Evolutionary conservation across 495 filamentous ascomycete species (phyloP).

Genomic region (Lasiosphaeria hispida): DNA sequence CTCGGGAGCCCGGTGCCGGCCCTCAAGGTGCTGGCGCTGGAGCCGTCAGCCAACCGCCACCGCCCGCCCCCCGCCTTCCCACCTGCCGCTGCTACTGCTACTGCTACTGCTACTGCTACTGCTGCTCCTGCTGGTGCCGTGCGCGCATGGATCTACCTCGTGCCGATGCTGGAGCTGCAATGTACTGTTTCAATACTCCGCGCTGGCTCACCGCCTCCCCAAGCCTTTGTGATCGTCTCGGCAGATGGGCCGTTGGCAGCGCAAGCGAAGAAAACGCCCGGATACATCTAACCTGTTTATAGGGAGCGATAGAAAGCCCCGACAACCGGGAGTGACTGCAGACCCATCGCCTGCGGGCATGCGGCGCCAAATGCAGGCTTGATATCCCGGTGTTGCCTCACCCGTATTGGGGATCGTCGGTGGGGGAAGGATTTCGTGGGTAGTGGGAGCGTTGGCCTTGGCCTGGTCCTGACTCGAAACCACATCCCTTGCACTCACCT

Average conservation of each 20-base stretch:
- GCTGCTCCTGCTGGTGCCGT: not conserved
- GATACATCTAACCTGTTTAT: not conserved
- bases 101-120: not conserved
- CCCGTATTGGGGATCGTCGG: not conserved
- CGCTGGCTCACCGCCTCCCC: not conserved
- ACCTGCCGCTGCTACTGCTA: not conserved
- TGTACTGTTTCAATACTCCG: not conserved
- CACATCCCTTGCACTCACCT: not conserved
- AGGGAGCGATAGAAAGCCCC: not conserved
- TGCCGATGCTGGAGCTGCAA: slow-evolving; percentile 3
- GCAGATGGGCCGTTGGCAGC: not conserved
- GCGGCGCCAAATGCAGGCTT: slow-evolving; percentile 6
- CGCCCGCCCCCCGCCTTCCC: not conserved
- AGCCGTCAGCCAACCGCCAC: not conserved
- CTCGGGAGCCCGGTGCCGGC: slow-evolving; percentile 9
- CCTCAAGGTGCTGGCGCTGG: not conserved
- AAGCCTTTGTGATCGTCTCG: not conserved
- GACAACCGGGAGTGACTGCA: no score
- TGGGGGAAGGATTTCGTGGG: not conserved
- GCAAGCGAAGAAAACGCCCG: not conserved
- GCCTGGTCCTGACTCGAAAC: not conserved
- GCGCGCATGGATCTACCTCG: slow-evolving; percentile 9
- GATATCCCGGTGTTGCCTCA: slow-evolving; percentile 14
- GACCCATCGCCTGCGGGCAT: not conserved
- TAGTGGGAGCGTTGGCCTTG: not conserved